Evolutionary conservation across 2,329 filamentous ascomycete species (phyloP).

Genomic region (Sporothrix pallida): DNA sequence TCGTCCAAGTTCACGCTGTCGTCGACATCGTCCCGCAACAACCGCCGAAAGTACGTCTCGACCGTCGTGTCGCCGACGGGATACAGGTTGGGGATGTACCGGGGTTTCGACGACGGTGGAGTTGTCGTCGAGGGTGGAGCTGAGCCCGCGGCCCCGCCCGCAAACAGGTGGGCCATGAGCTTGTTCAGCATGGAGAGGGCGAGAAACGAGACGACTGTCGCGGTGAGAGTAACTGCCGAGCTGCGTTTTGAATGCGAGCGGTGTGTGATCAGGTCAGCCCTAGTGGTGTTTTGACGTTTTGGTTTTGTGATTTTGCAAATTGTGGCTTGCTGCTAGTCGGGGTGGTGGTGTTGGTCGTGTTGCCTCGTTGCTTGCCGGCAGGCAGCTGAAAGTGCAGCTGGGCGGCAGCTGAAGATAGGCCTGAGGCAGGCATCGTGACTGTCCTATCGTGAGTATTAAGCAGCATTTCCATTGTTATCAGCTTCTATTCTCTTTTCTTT

Average conservation of each 20-base stretch:
- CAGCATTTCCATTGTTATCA: background rate
- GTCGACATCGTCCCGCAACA: background rate
- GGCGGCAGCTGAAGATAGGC: background rate
- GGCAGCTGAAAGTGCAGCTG: background rate
- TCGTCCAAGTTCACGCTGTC: background rate
- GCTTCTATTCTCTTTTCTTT: background rate
- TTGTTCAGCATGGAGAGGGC: background rate
- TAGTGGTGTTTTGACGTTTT: background rate
- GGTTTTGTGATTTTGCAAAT: background rate
- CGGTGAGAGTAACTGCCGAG: too few relatives aligned
- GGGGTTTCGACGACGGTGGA: background rate
- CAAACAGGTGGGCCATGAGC: constrained; percentile 3
- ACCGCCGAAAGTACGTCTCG: constrained; percentile 27
- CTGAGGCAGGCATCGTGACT: background rate
- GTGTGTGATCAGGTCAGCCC: background rate
- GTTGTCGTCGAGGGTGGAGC: background rate
- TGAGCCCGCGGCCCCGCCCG: background rate
- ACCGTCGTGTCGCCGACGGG: constrained; percentile 21
- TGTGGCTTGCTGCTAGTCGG: constrained; percentile 15
- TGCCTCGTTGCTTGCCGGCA: background rate
- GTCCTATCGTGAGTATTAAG: background rate
- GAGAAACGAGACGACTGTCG: too few relatives aligned
- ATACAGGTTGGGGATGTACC: constrained; percentile 12
- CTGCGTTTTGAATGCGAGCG: background rate
- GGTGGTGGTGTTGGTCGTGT: background rate